Base-by-base conservation (phyloP, 2,329 filamentous ascomycete species). In the Colletotrichum abscissum region DNA sequence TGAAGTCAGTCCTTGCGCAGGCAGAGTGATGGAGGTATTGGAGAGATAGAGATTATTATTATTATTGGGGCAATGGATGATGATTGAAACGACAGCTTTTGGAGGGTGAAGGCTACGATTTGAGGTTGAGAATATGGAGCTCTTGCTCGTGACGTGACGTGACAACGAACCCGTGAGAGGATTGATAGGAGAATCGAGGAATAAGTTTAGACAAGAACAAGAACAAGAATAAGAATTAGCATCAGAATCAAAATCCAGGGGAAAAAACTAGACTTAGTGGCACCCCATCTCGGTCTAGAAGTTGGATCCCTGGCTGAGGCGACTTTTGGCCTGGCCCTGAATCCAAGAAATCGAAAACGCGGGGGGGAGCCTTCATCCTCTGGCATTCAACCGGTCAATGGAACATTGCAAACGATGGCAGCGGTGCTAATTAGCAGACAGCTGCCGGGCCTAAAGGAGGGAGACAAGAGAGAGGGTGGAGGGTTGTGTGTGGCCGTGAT, bases 1-100 rank as follows among this genome's bases (percentile, higher is more conserved):
- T 64, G 63, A 64, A 69, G 54, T 63, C 69, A 73, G 63, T 56
- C 63, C 19, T 49, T n/a, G 26, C 52, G 30, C 57, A 56, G 68
- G 52, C 52, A 63, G 11, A 26, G 46, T 5, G 42, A 24, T 46
- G 12, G 57, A 49, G 42, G 42, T 49, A 8, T 22, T 19, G 38
- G 26, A 60, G 28, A 46, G 28, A 64, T 26, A 46, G 28, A 30
- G 19, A 49, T 49, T 49, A 63, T 35, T 9, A 63, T 35, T 16
- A 54, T 19, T 56, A 28, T 46, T 24, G 49, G 57, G 30, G 24
- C 58, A 11, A 52, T 16, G n/a, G 30, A 33, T 57, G 30, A 33
- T 57, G 52, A 42, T 3, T 46, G 55, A 52, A 35, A 58, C 59
- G 59, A 46, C 66, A 59, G 69, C 26, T 59, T 59, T n/a, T 4